Percentiles rank a stretch among this genome's conserved stretches.
Conservation (phyloP, 1,284 basidiomycete species). For the Baeospora myosura region DNA sequence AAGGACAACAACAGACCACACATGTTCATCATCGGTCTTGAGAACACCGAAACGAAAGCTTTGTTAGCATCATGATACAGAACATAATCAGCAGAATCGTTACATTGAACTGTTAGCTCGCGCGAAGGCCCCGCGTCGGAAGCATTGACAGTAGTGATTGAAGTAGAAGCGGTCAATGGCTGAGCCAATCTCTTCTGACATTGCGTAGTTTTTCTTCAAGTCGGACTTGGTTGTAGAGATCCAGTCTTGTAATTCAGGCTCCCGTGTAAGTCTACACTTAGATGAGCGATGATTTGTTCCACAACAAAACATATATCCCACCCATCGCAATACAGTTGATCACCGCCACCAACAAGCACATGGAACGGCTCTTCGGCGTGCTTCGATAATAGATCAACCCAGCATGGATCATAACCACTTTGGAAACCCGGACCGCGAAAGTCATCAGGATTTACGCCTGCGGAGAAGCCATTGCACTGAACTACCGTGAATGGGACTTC, state of each 20-base stretch:
- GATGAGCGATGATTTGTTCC: background rate
- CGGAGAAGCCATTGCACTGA: slow-evolving; percentile 78
- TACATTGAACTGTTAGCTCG: slow-evolving; percentile 90
- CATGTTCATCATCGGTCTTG: slow-evolving; percentile 58
- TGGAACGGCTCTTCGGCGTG: slow-evolving; percentile 83
- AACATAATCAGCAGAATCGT: slow-evolving; percentile 7
- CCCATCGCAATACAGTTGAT: slow-evolving; percentile 78
- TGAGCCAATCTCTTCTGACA: slow-evolving; percentile 69
- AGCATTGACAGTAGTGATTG: slow-evolving; percentile 85
- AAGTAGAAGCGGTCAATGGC: slow-evolving; percentile 88
- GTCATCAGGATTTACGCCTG: slow-evolving; percentile 73
- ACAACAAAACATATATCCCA: slow-evolving; percentile 24
- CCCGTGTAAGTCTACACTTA: slow-evolving; percentile 48
- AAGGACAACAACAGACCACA: slow-evolving; percentile 14
- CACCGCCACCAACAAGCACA: slow-evolving; percentile 77
- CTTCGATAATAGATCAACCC: slow-evolving; percentile 82
- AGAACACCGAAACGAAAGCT: slow-evolving; percentile 1
- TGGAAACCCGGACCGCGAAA: slow-evolving; percentile 70
- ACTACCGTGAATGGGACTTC: slow-evolving; percentile 2
- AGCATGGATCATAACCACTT: slow-evolving; percentile 83
- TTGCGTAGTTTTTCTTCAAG: slow-evolving; percentile 52
- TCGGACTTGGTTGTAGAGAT: slow-evolving; percentile 59
- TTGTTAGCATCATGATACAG: slow-evolving; percentile 1
- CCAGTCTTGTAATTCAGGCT: slow-evolving; percentile 81
- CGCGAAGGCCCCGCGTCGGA: slow-evolving; percentile 87